These are phyloP conservation scores for Collybia mongolica DNA, from an alignment of 768 basidiomycete species.

Conservation along the genomic window DNA sequence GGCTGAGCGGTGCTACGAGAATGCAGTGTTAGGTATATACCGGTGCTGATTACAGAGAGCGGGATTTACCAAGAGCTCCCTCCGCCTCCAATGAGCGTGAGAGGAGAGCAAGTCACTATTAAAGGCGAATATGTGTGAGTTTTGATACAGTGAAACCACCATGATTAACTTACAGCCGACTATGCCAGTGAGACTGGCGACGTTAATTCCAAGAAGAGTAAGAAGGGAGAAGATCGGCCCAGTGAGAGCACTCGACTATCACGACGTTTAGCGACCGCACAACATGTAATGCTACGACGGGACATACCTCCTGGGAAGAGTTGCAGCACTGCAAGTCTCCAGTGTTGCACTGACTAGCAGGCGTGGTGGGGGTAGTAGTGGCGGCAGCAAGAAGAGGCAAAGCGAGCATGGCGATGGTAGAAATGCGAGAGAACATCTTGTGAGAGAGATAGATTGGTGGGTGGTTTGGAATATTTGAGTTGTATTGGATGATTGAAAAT, in stretches of 20 bases:
- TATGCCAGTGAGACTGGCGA: slow-evolving; percentile 15
- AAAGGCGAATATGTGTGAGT: not conserved
- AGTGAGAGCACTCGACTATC: slow-evolving; percentile 13
- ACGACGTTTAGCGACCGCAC: too few species aligned
- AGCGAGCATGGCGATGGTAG: slow-evolving; percentile 21
- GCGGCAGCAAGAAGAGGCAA: slow-evolving; percentile 25
- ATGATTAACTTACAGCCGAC: slow-evolving; percentile 13
- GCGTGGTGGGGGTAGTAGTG: slow-evolving; percentile 4
- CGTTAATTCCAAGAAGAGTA: slow-evolving; percentile 23
- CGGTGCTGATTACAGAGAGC: too few species aligned
- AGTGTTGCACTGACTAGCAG: slow-evolving; percentile 24
- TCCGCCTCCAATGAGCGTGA: slow-evolving; percentile 22
- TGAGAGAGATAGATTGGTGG: slow-evolving; percentile 2
- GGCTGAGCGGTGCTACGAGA: too few species aligned
- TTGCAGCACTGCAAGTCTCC: slow-evolving; percentile 28
- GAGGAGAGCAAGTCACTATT: slow-evolving; percentile 27
- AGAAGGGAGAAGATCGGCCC: slow-evolving; percentile 9
- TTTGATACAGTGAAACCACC: too few species aligned
- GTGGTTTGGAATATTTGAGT: not conserved
- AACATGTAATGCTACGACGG: not conserved
- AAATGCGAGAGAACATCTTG: slow-evolving; percentile 27
- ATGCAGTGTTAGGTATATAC: too few species aligned
- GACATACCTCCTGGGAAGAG: slow-evolving; percentile 17
- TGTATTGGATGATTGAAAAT: too few species aligned
- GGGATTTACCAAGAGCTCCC: slow-evolving; percentile 18